Evolutionary conservation across 176 grass and related monocot genomes (phyloP).

Genomic region (Olyra latifolia): DNA sequence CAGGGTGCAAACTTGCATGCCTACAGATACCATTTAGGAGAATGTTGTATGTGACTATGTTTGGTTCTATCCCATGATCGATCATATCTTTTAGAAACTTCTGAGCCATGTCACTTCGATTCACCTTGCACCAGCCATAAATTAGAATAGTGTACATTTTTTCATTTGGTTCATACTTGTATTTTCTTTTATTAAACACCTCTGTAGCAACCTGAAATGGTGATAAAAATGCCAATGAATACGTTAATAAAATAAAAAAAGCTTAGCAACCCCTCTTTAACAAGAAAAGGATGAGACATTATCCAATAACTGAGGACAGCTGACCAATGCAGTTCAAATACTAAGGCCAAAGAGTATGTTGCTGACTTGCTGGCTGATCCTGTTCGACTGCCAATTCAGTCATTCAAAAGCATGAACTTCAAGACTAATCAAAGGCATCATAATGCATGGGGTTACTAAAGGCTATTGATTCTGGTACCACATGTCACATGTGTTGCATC

Average conservation of each 20-base stretch:
- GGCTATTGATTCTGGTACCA: neutral
- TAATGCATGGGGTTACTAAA: neutral
- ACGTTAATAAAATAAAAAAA: neutral
- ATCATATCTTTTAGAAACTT: slow-evolving; percentile 86
- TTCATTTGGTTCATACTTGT: slow-evolving; percentile 74
- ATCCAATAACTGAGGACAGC: neutral
- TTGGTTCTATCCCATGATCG: slow-evolving; percentile 73
- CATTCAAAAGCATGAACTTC: slow-evolving; percentile 6
- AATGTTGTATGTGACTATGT: slow-evolving; percentile 89
- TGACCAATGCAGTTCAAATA: slow-evolving; percentile 20
- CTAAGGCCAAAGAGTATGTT: neutral
- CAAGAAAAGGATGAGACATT: neutral
- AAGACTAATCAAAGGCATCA: neutral
- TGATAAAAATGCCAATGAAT: neutral
- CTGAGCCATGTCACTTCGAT: slow-evolving; percentile 61
- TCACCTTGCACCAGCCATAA: slow-evolving; percentile 90
- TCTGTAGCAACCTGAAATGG: slow-evolving; percentile 75
- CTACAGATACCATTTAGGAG: slow-evolving; percentile 91
- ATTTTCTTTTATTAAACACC: slow-evolving; percentile 95
- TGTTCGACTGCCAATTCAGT: neutral
- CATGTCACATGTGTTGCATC: neutral
- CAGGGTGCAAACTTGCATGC: slow-evolving; percentile 86
- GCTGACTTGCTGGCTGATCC: neutral
- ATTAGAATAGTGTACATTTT: slow-evolving; percentile 86
- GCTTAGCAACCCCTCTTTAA: neutral